phyloP scores from a whole-genome alignment of 805 yeast genomes.

The Metschnikowia baotianmanensis region DNA sequence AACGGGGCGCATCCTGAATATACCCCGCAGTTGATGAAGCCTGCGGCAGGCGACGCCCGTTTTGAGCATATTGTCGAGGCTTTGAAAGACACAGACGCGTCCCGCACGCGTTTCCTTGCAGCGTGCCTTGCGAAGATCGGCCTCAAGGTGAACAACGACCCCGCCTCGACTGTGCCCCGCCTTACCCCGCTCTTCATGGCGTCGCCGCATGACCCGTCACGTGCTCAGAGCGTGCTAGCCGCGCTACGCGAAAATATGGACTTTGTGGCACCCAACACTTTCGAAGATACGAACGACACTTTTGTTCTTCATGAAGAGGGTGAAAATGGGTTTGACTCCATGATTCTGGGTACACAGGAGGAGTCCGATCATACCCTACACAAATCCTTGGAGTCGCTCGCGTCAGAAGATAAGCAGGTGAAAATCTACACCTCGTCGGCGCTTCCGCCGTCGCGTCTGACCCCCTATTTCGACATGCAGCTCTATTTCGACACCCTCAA shows the following conservation, averaged over 20 bases:
- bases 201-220: slow-evolving; percentile 34
- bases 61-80: slow-evolving; percentile 29
- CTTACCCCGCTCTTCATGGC: slow-evolving; percentile 65
- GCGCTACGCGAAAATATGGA: slow-evolving; percentile 40
- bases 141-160: slow-evolving; percentile 58
- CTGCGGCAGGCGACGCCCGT: slow-evolving; percentile 26
- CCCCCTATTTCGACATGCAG: slow-evolving; percentile 72
- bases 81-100: slow-evolving; percentile 43
- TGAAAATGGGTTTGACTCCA: slow-evolving; percentile 22
- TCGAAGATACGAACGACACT: slow-evolving; percentile 57
- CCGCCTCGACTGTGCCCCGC: slow-evolving; percentile 51
- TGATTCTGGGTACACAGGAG: too few species aligned
- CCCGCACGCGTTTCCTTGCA: slow-evolving; percentile 56
- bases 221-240: slow-evolving; percentile 31
- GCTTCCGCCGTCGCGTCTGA: slow-evolving; percentile 49
- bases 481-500: slow-evolving; percentile 50
- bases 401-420: slow-evolving; percentile 51
- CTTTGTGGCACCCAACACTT: slow-evolving; percentile 25
- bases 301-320: slow-evolving; percentile 47
- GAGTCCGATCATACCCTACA: too few species aligned
- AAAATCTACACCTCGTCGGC: slow-evolving; percentile 41
- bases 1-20: slow-evolving; percentile 93
- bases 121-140: slow-evolving; percentile 60
- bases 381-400: slow-evolving; percentile 12
- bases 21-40: slow-evolving; percentile 49